Evolutionary conservation across 805 yeast genomes (phyloP).

Genomic region (Ascoidea asiatica): DNA sequence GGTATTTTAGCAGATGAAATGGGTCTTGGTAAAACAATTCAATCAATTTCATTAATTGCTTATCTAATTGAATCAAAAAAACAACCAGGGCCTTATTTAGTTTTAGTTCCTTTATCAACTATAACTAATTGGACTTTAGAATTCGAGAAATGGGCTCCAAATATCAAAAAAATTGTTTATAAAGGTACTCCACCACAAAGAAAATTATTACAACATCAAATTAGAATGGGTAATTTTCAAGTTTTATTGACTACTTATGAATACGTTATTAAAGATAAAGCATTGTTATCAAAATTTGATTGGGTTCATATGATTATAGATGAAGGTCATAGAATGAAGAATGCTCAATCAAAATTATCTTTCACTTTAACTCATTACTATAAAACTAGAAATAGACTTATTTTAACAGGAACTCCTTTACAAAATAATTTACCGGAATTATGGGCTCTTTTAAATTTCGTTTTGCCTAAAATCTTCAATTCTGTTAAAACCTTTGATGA

Average conservation of each 20-base stretch:
- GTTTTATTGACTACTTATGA: constrained; percentile 73
- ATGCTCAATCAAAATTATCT: constrained; percentile 61
- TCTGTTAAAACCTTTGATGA: constrained; percentile 80
- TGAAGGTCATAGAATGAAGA: constrained; percentile 86
- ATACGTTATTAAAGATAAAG: constrained; percentile 67
- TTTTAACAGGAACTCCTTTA: constrained; percentile 79
- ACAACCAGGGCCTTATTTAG: constrained; percentile 56
- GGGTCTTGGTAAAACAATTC: constrained; percentile 94
- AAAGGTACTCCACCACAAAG: constrained; percentile 70
- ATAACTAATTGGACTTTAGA: constrained; percentile 78
- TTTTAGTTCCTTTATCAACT: constrained; percentile 74
- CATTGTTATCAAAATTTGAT: constrained; percentile 49
- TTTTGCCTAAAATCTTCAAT: constrained; percentile 71
- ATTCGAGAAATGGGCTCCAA: constrained; percentile 85
- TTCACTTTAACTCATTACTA: constrained; percentile 58
- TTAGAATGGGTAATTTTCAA: constrained; percentile 58
- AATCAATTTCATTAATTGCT: constrained; percentile 64
- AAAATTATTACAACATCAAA: constrained; percentile 47
- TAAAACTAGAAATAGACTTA: constrained; percentile 62
- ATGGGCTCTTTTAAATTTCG: constrained; percentile 77
- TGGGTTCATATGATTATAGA: constrained; percentile 86
- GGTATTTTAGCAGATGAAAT: constrained; percentile 97
- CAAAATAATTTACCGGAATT: constrained; percentile 77
- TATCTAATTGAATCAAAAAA: constrained; percentile 58
- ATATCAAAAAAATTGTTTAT: constrained; percentile 54